Evolutionary conservation across 495 filamentous ascomycete species (phyloP).

Genomic region (Aspergillus homomorphus): DNA sequence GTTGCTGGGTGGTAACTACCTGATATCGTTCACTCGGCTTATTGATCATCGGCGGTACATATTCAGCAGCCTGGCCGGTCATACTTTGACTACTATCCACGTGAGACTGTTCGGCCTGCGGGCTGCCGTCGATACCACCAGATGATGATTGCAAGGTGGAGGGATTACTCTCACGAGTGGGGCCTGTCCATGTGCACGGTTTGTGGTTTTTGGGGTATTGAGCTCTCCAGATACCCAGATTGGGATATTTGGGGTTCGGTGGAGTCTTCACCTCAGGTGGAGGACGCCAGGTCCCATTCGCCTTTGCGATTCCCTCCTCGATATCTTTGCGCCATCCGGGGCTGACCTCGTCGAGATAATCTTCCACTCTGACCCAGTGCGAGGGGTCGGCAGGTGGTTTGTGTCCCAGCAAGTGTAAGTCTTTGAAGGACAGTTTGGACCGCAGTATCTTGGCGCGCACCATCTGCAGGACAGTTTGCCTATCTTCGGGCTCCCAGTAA

Average conservation of each 20-base stretch:
- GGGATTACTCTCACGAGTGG: too few relatives aligned
- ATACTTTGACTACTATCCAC: too few relatives aligned
- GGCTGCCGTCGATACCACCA: too few relatives aligned
- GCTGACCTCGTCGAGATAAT: neutral
- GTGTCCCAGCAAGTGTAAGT: neutral
- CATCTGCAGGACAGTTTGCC: neutral
- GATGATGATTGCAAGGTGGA: too few relatives aligned
- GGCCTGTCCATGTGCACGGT: neutral
- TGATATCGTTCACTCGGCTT: too few relatives aligned
- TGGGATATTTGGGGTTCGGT: neutral
- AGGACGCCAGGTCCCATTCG: neutral
- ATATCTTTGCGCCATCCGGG: neutral
- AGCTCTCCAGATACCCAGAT: neutral
- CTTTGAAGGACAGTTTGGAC: neutral
- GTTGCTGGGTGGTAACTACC: neutral
- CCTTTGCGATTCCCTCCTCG: neutral
- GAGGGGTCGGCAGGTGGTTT: neutral
- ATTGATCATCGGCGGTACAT: too few relatives aligned
- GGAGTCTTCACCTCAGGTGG: neutral
- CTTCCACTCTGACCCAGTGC: neutral
- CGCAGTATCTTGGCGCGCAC: too few relatives aligned
- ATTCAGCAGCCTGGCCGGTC: too few relatives aligned
- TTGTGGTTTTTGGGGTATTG: neutral
- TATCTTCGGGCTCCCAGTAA: constrained; percentile 24
- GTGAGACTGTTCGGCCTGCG: too few relatives aligned